Percentiles rank a stretch among this genome's conserved stretches.
phyloP scores from a whole-genome alignment of 345 rosid genomes.

The Camelina sativa region DNA sequence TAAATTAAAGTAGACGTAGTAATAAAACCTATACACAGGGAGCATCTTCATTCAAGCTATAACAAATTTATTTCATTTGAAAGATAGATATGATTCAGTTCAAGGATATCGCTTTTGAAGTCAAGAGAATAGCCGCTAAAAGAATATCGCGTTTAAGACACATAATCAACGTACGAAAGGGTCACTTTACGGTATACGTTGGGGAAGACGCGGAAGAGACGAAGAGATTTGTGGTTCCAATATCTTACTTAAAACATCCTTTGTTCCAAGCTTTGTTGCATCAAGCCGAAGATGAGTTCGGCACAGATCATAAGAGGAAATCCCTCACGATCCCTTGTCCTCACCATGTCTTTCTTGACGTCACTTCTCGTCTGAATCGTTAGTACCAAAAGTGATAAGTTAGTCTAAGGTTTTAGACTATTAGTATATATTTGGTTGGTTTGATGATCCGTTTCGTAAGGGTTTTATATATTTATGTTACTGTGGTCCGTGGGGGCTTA shows the following conservation, averaged over 20 bases:
- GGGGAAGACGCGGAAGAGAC: conserved; percentile 39
- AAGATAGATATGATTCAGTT: conserved; percentile 24
- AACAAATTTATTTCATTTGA: neutral
- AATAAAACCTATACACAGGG: conserved; percentile 8
- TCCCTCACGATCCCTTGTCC: conserved; percentile 41
- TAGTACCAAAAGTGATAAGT: neutral
- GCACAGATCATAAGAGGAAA: conserved; percentile 36
- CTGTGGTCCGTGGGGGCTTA: neutral
- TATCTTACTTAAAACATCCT: conserved; percentile 50
- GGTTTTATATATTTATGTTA: neutral
- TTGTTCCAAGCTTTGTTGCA: conserved; percentile 45
- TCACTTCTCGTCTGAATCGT: conserved; percentile 29
- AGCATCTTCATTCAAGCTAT: neutral
- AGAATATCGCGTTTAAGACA: conserved; percentile 4
- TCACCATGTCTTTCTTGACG: conserved; percentile 28
- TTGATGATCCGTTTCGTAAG: conserved; percentile 1
- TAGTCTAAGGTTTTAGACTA: neutral
- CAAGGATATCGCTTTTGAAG: neutral
- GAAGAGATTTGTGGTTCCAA: conserved; percentile 49
- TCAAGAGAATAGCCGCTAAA: neutral
- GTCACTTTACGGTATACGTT: conserved; percentile 31
- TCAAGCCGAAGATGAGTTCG: conserved; percentile 47
- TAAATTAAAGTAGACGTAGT: neutral
- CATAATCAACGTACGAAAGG: conserved; percentile 14
- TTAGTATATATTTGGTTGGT: conserved; percentile 11